Base-by-base conservation (phyloP, 179 eudicot species). In the Kewa caespitosa region DNA sequence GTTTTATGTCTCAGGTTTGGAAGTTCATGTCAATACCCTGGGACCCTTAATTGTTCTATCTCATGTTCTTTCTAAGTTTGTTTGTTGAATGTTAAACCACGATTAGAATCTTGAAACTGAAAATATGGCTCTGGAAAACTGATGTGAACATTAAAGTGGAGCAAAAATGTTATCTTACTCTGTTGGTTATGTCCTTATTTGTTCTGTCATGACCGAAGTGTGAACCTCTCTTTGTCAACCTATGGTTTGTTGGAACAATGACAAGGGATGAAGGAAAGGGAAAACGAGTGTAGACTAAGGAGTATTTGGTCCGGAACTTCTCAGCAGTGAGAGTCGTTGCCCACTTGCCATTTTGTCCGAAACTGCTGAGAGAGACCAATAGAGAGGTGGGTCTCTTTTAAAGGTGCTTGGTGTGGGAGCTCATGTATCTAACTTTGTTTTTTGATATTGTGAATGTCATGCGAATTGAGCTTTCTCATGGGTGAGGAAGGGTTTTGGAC, bases 1-100 rank as follows among this genome's bases (percentile, higher is more conserved):
- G 97, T 55, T 93, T 93, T 70, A 88, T 91, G 98, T 83, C 85
- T 23, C 98, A 93, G 98, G 98, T 88, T 74, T 79, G 83, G 34
- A 18, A 15, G 13, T 34, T 33, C 11, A 36, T 30, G n/a, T 61
- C 14, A 38, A 57, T 57, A 25, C 32, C 62, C 10, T 22, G 27
- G n/a, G 6, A 3, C n/a, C 27, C 62, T 30, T 71, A 13, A 1
- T 33, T 70, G 65, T 13, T 27, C 33, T 54, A 7, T 2, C 36
- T 41, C 14, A 6, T n/a, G 25, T 22, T 41, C 37, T 28, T 66
- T 38, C 32, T 20, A 66, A 27, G 42, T 1, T 12, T 37, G 27
- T 38, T 66, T 12, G 54, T 6, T 57, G 32, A 3, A 57, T 25
- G 0, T 25, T n/a, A n/a, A n/a, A n/a, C 62, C 11, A 52, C 5